Evolutionary conservation across 345 rosid species (phyloP).

Genomic region (Trapa incisa): DNA sequence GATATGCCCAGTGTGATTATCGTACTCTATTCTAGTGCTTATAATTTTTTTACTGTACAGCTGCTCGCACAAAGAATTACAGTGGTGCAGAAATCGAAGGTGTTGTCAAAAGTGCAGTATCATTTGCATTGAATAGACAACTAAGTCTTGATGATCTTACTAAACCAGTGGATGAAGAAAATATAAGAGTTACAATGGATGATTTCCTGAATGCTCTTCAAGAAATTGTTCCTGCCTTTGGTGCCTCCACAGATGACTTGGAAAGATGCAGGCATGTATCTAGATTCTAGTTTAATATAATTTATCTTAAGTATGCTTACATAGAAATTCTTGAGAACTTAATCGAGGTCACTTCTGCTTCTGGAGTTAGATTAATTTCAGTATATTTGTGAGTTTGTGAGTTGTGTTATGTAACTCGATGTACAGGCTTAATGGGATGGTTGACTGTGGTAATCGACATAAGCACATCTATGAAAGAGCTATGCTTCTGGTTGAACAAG

Average conservation of each 20-base stretch:
- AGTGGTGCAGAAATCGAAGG: conserved; percentile 99
- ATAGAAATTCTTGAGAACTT: background rate
- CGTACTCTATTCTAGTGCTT: background rate
- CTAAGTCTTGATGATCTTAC: conserved; percentile 91
- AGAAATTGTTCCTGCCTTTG: conserved; percentile 86
- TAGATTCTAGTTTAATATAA: background rate
- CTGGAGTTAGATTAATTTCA: background rate
- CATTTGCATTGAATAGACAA: conserved; percentile 92
- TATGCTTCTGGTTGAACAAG: conserved; percentile 86
- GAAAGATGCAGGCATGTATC: conserved; percentile 68
- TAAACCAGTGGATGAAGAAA: conserved; percentile 94
- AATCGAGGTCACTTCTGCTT: background rate
- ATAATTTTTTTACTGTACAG: conserved; percentile 23
- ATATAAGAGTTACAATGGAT: conserved; percentile 84
- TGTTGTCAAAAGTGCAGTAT: conserved; percentile 96
- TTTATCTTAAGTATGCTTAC: background rate
- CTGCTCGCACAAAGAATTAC: conserved; percentile 93
- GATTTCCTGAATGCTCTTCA: conserved; percentile 73
- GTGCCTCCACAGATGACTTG: conserved; percentile 95
- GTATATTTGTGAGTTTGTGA: background rate
- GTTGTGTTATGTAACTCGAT: conserved; percentile 6
- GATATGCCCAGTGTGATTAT: background rate
- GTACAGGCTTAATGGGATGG: conserved; percentile 80
- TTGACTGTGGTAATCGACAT: conserved; percentile 69
- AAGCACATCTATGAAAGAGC: conserved; percentile 81